Evolutionary conservation across 441 rosid species (phyloP).

Genomic region (Adansonia rubrostipa): DNA sequence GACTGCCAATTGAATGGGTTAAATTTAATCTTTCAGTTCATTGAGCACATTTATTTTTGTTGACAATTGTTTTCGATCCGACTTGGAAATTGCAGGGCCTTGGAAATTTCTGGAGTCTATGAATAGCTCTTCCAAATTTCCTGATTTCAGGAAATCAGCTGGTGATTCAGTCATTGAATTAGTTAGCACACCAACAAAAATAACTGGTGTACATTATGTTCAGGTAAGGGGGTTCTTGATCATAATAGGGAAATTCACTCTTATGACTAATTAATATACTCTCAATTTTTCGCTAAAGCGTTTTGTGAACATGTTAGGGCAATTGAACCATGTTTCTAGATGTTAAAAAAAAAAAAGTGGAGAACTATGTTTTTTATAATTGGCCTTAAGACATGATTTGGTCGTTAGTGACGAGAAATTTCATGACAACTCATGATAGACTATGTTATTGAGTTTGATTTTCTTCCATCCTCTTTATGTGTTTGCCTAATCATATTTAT

Average conservation of each 20-base stretch:
- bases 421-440: background rate
- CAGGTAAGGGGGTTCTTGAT: conserved; percentile 55
- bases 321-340: conserved; percentile 1
- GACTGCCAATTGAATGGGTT: background rate
- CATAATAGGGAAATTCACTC: background rate
- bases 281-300: background rate
- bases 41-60: background rate
- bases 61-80: conserved; percentile 7
- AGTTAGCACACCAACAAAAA: conserved; percentile 86
- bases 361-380: background rate
- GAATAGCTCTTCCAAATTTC: conserved; percentile 84
- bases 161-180: conserved; percentile 86
- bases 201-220: conserved; percentile 92
- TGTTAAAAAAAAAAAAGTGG: background rate
- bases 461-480: conserved; percentile 5
- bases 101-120: conserved; percentile 85
- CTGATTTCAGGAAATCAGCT: conserved; percentile 70
- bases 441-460: conserved; percentile 11
- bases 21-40: conserved; percentile 9
- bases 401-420: background rate
- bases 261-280: background rate
- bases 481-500: conserved; percentile 19
- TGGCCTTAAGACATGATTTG: conserved; percentile 9
- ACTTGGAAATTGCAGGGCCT: conserved; percentile 58
- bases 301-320: background rate